These are phyloP conservation scores for Phytophthora agathidicida DNA, from an alignment of 352 stramenopile genomes.

Conservation along the genomic window DNA sequence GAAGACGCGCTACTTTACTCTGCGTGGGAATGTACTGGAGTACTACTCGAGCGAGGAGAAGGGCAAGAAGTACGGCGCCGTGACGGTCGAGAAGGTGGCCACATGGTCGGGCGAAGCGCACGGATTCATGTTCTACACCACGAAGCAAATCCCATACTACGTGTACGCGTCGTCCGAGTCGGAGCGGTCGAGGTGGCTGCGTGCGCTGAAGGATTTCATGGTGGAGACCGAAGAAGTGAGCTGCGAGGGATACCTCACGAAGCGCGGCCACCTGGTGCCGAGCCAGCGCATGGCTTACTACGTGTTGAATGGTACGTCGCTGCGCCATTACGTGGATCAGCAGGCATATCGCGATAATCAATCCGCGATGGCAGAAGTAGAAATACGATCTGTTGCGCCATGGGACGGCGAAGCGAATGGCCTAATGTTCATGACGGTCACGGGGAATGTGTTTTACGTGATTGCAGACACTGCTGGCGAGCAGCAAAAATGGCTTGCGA, in stretches of 20 bases:
- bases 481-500: conserved; percentile 86
- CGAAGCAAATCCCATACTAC: conserved; percentile 90
- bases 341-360: conserved; percentile 87
- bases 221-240: conserved; percentile 85
- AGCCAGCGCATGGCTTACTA: conserved; percentile 90
- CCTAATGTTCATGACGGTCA: conserved; percentile 88
- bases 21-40: conserved; percentile 82
- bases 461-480: conserved; percentile 76
- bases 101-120: conserved; percentile 86
- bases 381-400: conserved; percentile 72
- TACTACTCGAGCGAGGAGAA: conserved; percentile 89
- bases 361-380: conserved; percentile 84
- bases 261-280: conserved; percentile 84
- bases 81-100: conserved; percentile 87
- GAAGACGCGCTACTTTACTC: conserved; percentile 91
- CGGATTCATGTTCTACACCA: conserved; percentile 92
- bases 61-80: conserved; percentile 83
- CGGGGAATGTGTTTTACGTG: conserved; percentile 85
- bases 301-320: conserved; percentile 79
- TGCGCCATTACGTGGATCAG: conserved; percentile 86
- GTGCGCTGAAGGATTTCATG: conserved; percentile 85
- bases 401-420: conserved; percentile 87
- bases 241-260: conserved; percentile 89
- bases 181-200: conserved; percentile 80
- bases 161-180: conserved; percentile 86